Base-by-base conservation (phyloP, 495 filamentous ascomycete genomes). In the Tuber umbilicatum region DNA sequence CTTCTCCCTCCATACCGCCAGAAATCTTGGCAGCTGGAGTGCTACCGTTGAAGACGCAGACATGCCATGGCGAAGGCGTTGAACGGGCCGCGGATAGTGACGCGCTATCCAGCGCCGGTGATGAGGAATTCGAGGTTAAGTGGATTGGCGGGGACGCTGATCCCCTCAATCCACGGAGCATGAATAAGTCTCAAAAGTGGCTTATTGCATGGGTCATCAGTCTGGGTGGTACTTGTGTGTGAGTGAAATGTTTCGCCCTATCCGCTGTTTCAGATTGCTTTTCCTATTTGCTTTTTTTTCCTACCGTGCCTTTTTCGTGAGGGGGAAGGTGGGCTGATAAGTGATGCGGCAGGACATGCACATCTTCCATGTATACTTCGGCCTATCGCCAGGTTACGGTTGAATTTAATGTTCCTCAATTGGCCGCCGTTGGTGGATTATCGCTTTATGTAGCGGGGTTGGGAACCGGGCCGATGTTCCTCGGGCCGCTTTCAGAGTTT, bases 351-450 rank as follows among this genome's bases (percentile, higher is more conserved):
- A 94, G 92, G 70, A 97, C 94, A 9, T 94, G 92, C 82, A 88
- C 93, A 2, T 94, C 92, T 35, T 94, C 93, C 1, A 89, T 97
- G 80, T 97, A 99, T 81, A 94, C 93, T 3, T 88, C 88, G 14
- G 96, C 91, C 0, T 98, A 97, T 83, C 81, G 50, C n/a, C 94
- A 97, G 82, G 86, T 97, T 80, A 91, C 89, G 72, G 82, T 83
- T n/a, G 92, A 96, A 69, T 96, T 96, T 79, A 81, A 87, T 69
- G 87, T 87, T 74, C 90, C 91, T 0, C 87, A 88, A 68, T 83
- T 91, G 50, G 87, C 96, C 39, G 91, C 92, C 16, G 93, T 92
- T 7, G 80, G 97, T 21, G 94, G 94, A 2, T 81, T 97, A 74
- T 93, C 92, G 0, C 85, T 90, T 19, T 95, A 92, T 75, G 92